phyloP scores from a whole-genome alignment of 1,284 basidiomycete genomes.

The Trichosporon ovoides region DNA sequence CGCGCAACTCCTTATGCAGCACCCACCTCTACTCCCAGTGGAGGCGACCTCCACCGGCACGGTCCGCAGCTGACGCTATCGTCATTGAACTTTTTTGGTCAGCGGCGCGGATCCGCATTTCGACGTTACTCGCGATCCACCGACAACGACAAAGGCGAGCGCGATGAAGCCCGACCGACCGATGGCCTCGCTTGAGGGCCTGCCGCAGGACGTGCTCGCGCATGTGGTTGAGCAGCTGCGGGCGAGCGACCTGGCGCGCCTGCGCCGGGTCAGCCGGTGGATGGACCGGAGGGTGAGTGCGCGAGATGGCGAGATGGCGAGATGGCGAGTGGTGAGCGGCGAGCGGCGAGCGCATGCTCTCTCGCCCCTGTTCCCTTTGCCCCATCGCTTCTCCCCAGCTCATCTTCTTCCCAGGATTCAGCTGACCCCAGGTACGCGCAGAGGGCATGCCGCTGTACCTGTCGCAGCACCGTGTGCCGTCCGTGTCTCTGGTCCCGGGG shows the following conservation, averaged over 20 bases:
- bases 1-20: too few relatives aligned
- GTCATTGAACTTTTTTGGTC: background rate
- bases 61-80: background rate
- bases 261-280: slow-evolving; percentile 15
- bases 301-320: background rate
- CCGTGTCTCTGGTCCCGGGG: slow-evolving; percentile 26
- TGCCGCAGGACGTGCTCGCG: slow-evolving; percentile 39
- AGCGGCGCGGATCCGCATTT: background rate
- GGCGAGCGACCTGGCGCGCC: slow-evolving; percentile 21
- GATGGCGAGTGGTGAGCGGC: too few relatives aligned
- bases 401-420: background rate
- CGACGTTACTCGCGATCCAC: too few relatives aligned
- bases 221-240: slow-evolving; percentile 28
- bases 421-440: slow-evolving; percentile 24
- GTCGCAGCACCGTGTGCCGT: slow-evolving; percentile 22
- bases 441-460: slow-evolving; percentile 38
- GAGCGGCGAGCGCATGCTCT: too few relatives aligned
- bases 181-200: slow-evolving; percentile 23
- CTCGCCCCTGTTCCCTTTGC: too few relatives aligned
- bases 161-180: background rate
- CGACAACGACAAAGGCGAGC: background rate
- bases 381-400: too few relatives aligned
- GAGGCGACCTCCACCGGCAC: background rate
- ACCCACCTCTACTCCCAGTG: too few relatives aligned
- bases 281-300: slow-evolving; percentile 27